These are phyloP conservation scores for Oehlia diaphana DNA, from an alignment of 192 early-diverging fungal genomes.

Conservation along the genomic window DNA sequence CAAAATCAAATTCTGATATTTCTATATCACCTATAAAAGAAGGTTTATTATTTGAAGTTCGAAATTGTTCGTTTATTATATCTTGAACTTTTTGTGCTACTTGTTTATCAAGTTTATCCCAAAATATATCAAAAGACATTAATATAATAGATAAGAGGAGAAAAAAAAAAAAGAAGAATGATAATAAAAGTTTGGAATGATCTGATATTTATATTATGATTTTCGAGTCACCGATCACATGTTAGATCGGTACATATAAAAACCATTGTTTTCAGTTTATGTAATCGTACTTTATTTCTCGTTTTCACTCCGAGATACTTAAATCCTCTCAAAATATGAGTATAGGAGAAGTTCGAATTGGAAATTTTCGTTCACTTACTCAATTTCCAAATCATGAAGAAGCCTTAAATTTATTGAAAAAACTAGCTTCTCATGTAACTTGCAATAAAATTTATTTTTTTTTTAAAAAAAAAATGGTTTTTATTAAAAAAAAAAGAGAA, in stretches of 20 bases:
- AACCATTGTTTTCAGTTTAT: too few species aligned
- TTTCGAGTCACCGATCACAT: too few species aligned
- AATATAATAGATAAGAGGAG: neutral
- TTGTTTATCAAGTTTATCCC: conserved; percentile 28
- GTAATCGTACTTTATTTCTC: too few species aligned
- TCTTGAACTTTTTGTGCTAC: conserved; percentile 29
- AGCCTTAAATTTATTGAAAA: conserved; percentile 42
- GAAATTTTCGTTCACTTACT: neutral
- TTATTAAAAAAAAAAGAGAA: neutral
- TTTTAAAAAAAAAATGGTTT: neutral
- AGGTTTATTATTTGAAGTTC: conserved; percentile 45
- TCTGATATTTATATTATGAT: too few species aligned
- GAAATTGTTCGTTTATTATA: conserved; percentile 25
- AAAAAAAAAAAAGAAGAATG: too few species aligned
- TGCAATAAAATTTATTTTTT: neutral
- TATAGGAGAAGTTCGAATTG: neutral
- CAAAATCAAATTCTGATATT: conserved; percentile 68
- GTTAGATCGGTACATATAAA: too few species aligned
- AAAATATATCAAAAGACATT: conserved; percentile 33
- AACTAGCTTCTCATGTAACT: conserved; percentile 43
- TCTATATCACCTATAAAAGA: conserved; percentile 70
- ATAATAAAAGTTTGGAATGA: too few species aligned
- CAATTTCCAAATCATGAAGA: conserved; percentile 41
- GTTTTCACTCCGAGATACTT: neutral
- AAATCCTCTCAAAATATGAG: neutral